Conservation (phyloP, 1,284 basidiomycete species). For the Trametes polyzona region DNA sequence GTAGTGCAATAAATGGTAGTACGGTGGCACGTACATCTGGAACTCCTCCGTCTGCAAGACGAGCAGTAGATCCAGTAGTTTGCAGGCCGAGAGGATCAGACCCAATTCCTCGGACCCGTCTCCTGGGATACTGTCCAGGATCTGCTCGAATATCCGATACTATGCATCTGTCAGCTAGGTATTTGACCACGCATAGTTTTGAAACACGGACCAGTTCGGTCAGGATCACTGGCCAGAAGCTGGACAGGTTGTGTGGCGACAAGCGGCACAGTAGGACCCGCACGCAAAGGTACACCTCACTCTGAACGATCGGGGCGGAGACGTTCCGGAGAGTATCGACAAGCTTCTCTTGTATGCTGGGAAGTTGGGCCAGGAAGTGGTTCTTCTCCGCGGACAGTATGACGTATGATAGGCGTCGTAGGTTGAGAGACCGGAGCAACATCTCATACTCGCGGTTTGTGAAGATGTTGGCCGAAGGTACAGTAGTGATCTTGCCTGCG, state of each 20-base stretch:
- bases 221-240: conserved; percentile 96
- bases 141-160: conserved; percentile 80
- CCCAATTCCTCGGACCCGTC: conserved; percentile 86
- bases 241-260: conserved; percentile 88
- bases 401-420: conserved; percentile 87
- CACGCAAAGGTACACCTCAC: conserved; percentile 94
- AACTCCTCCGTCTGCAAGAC: conserved; percentile 96
- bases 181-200: not conserved
- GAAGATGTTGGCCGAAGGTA: conserved; percentile 95
- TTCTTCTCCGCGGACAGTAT: conserved; percentile 89
- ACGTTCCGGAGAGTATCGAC: conserved; percentile 90
- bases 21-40: conserved; percentile 74
- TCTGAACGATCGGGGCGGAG: conserved; percentile 85
- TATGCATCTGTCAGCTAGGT: conserved; percentile 32
- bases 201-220: conserved; percentile 78
- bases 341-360: conserved; percentile 94
- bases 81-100: conserved; percentile 87
- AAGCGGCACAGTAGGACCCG: conserved; percentile 92
- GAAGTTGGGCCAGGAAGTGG: conserved; percentile 88
- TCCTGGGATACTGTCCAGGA: conserved; percentile 60
- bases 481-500: conserved; percentile 80
- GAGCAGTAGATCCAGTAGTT: conserved; percentile 91
- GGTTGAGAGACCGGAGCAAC: conserved; percentile 84
- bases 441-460: conserved; percentile 95
- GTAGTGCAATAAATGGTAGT: not conserved